Evolutionary conservation across 148 eudicot genomes (phyloP).

Genomic region (Heliosperma pusillum): DNA sequence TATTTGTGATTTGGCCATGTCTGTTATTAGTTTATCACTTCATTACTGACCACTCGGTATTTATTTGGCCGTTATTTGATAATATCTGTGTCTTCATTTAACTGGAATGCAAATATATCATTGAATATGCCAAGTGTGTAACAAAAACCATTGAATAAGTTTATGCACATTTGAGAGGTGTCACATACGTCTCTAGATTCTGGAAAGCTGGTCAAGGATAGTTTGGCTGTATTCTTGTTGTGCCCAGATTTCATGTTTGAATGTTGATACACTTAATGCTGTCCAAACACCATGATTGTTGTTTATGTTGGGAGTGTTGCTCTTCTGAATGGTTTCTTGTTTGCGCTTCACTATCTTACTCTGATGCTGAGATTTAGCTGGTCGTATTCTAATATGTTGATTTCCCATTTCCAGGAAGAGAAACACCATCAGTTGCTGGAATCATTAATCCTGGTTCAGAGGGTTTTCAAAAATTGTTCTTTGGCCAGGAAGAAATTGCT

Average conservation of each 20-base stretch:
- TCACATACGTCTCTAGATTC: background rate
- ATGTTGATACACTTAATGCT: background rate
- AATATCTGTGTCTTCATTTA: too few relatives aligned
- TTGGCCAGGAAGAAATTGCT: slow-evolving; percentile 99
- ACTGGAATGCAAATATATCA: too few relatives aligned
- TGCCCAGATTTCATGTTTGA: background rate
- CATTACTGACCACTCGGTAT: too few relatives aligned
- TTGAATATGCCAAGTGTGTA: slow-evolving; percentile 2
- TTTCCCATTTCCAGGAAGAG: slow-evolving; percentile 64
- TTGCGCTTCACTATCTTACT: background rate
- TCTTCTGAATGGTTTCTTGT: background rate
- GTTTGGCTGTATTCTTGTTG: background rate
- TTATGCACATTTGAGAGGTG: background rate
- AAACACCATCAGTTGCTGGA: slow-evolving; percentile 99
- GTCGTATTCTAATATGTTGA: background rate
- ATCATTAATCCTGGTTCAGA: slow-evolving; percentile 95
- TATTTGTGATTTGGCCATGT: background rate
- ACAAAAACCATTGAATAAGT: background rate
- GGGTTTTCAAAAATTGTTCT: slow-evolving; percentile 95
- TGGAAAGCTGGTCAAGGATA: background rate
- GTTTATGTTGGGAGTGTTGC: background rate
- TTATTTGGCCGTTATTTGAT: background rate
- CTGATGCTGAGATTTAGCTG: background rate
- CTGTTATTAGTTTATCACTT: background rate
- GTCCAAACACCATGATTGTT: background rate